These are phyloP conservation scores for Malania oleifera DNA, from an alignment of 164 flowering plant species.

Conservation along the genomic window DNA sequence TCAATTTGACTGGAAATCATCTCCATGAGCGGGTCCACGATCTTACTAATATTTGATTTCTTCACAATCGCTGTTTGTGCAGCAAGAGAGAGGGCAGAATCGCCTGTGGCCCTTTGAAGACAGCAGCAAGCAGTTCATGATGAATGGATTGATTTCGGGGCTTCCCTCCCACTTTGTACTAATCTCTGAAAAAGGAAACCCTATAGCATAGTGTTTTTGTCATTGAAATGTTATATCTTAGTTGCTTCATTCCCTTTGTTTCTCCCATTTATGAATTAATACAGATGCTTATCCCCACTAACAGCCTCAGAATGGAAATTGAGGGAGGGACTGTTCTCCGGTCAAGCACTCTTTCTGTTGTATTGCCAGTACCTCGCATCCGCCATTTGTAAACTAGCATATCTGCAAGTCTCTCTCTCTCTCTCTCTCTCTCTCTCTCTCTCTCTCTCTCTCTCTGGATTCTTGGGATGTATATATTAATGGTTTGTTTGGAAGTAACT, in stretches of 20 bases:
- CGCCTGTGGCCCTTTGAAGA: conserved; percentile 12
- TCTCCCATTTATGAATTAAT: conserved; percentile 5
- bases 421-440: background rate
- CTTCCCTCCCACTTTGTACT: conserved; percentile 36
- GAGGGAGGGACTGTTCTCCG: background rate
- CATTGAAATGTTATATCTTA: conserved; percentile 27
- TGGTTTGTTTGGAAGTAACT: background rate
- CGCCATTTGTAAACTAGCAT: conserved; percentile 6
- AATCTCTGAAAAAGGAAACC: conserved; percentile 31
- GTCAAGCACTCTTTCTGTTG: background rate
- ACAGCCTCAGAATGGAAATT: background rate
- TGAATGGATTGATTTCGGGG: conserved; percentile 17
- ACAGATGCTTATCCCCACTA: conserved; percentile 7
- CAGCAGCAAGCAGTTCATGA: background rate
- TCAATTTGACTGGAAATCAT: conserved; percentile 83
- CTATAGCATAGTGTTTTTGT: conserved; percentile 31
- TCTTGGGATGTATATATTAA: conserved; percentile 18
- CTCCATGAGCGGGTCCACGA: conserved; percentile 34
- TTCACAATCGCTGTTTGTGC: conserved; percentile 25
- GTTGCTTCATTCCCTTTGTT: conserved; percentile 13
- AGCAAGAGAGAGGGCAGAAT: conserved; percentile 17
- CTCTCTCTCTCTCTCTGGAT: background rate
- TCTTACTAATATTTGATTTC: background rate
- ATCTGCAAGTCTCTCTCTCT: background rate
- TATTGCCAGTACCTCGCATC: background rate